These are phyloP conservation scores for Manihot esculenta DNA, from an alignment of 441 rosid genomes.

Conservation along the genomic window DNA sequence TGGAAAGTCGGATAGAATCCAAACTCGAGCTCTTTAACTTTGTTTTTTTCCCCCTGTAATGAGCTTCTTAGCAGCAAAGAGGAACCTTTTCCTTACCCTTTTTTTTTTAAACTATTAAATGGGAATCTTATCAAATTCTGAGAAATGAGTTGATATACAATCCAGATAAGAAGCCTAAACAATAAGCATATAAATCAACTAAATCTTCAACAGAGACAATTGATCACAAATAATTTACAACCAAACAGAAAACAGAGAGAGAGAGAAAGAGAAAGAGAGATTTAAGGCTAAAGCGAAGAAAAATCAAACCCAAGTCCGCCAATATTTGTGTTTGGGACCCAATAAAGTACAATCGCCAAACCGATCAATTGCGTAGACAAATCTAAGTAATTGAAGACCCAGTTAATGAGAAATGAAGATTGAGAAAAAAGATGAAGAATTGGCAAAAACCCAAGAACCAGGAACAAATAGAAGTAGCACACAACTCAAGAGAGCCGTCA, in stretches of 20 bases:
- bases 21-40: neutral
- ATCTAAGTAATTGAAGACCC: neutral
- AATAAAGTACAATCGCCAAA: neutral
- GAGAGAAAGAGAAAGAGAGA: neutral
- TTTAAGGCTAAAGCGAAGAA: neutral
- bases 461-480: neutral
- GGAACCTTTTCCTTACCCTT: no score
- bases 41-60: neutral
- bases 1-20: neutral
- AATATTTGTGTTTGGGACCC: neutral
- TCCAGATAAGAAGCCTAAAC: slow-evolving; percentile 13
- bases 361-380: slow-evolving; percentile 4
- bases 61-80: neutral
- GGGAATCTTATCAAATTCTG: neutral
- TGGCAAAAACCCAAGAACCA: neutral
- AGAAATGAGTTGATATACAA: slow-evolving; percentile 10
- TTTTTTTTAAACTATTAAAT: no score
- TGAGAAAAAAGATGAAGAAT: neutral
- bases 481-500: neutral
- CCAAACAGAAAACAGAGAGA: no score
- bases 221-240: neutral
- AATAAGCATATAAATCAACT: neutral
- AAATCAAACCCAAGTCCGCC: slow-evolving; percentile 7
- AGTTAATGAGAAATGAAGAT: no score
- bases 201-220: slow-evolving; percentile 9